Base-by-base conservation (phyloP, 2,329 filamentous ascomycete genomes). In the Fusarium newnesense region DNA sequence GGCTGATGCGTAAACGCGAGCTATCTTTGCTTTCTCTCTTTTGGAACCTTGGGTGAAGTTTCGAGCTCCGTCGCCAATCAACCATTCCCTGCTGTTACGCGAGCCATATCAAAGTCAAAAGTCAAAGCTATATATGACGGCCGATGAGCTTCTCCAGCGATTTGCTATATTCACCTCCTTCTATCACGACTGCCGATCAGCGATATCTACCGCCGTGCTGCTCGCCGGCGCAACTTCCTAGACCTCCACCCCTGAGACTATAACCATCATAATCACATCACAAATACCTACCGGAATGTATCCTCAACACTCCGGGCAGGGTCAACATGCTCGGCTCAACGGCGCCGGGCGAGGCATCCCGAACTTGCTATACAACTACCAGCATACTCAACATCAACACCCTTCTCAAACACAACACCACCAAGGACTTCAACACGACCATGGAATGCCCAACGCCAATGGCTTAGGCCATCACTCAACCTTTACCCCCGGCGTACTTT, bases 251-350 rank as follows among this genome's bases (percentile, higher is more conserved):
- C 59, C 63, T 59, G 63, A 52, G 44, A 39, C 37, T 62, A 42
- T 74, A 65, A 63, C 61, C 64, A 60, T 52, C 54, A 67, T 64
- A 60, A 62, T 71, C 64, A 64, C 60, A 67, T 62, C 62, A 54
- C 63, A 65, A 68, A 62, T 73, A 60, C 68, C 69, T 75, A 60
- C 74, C 82, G 87, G 87, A 81, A 95, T 95, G 93, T 95, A 92
- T 86, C 90, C 90, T 79, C 91, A 93, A 82, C 87, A 87, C 80
- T 91, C 68, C 64, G 72, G 72, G 80, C 91, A 92, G 84, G 90
- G 90, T 81, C 93, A 94, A 81, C 91, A 91, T 85, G 89, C 89
- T 84, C 91, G 93, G 84, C 88, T 94, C 83, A 95, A 94, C 79
- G 82, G 82, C 84, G 81, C 80, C 69, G 82, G 82, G 37, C 81